phyloP scores from a whole-genome alignment of 2,329 filamentous ascomycete genomes.

The Venturia effusa region DNA sequence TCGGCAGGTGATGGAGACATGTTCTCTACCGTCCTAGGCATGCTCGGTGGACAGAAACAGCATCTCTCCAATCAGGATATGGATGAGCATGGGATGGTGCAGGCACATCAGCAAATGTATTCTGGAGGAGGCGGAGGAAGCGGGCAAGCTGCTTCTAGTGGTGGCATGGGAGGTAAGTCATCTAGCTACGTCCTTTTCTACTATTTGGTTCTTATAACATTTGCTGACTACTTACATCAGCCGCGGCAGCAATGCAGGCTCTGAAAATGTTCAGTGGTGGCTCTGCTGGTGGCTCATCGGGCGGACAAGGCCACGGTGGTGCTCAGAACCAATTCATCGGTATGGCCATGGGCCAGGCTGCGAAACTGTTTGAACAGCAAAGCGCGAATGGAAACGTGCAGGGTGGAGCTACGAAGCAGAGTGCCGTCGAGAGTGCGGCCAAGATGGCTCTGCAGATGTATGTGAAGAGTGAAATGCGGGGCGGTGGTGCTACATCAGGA shows the following conservation, averaged over 20 bases:
- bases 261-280: conserved; percentile 63
- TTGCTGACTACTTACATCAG: conserved; percentile 29
- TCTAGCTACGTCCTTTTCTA: neutral
- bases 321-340: conserved; percentile 69
- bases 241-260: conserved; percentile 70
- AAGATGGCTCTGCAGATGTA: conserved; percentile 90
- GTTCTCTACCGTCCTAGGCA: conserved; percentile 46
- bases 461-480: conserved; percentile 58
- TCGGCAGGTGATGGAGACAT: conserved; percentile 37
- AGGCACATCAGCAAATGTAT: conserved; percentile 68
- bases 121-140: conserved; percentile 31
- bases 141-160: conserved; percentile 24
- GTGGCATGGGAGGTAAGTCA: conserved; percentile 31
- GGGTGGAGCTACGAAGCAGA: conserved; percentile 63
- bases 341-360: conserved; percentile 78
- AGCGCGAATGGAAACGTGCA: conserved; percentile 43
- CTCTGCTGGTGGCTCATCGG: conserved; percentile 19
- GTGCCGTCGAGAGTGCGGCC: conserved; percentile 65
- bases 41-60: conserved; percentile 44
- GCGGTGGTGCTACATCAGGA: conserved; percentile 26
- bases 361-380: conserved; percentile 61
- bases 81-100: conserved; percentile 56
- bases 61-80: conserved; percentile 40
- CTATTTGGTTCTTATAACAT: neutral
- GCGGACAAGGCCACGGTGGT: conserved; percentile 26